phyloP scores from a whole-genome alignment of 2,329 filamentous ascomycete genomes.

The Coniochaeta ligniaria region DNA sequence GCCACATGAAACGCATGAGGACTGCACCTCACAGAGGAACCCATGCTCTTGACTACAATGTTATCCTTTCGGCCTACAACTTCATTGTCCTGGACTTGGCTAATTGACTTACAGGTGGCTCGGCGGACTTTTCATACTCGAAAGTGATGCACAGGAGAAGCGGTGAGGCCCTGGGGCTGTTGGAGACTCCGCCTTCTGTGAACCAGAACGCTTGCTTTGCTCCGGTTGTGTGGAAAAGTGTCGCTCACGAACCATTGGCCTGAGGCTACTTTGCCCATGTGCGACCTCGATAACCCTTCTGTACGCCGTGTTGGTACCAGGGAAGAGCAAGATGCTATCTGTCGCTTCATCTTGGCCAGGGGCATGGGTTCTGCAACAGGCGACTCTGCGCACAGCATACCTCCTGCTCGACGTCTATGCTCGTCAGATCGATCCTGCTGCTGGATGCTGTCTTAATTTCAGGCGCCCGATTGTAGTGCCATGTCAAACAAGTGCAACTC shows the following conservation, averaged over 20 bases:
- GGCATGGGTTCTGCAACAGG: neutral
- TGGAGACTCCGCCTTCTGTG: too few species aligned
- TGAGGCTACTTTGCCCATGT: neutral
- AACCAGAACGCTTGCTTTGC: too few species aligned
- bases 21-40: too few species aligned
- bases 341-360: neutral
- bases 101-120: too few species aligned
- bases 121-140: too few species aligned
- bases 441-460: neutral
- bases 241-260: neutral
- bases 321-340: neutral
- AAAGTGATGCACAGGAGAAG: too few species aligned
- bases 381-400: neutral
- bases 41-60: too few species aligned
- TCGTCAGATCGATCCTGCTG: neutral
- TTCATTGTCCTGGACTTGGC: too few species aligned
- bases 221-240: too few species aligned
- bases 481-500: neutral
- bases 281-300: neutral
- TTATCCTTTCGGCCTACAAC: too few species aligned
- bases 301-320: neutral
- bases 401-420: neutral
- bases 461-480: neutral
- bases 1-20: too few species aligned
- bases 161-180: too few species aligned